Base-by-base conservation (phyloP, 176 grass and related monocot genomes). In the Elymus sibiricus region DNA sequence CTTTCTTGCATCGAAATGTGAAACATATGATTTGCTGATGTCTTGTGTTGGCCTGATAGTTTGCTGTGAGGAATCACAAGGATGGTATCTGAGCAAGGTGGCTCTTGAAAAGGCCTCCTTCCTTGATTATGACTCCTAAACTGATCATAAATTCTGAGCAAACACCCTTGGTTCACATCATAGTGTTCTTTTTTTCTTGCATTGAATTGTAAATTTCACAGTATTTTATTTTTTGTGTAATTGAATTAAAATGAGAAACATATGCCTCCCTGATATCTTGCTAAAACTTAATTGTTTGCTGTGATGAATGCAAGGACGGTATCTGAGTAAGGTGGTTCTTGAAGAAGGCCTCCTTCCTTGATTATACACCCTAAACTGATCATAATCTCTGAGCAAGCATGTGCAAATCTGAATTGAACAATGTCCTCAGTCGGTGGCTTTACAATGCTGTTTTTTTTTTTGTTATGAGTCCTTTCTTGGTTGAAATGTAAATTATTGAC, bases 81-180 rank as follows among this genome's bases (percentile, higher is more conserved):
- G 77, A 79, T 59, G 77, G 78, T 80, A 80, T 80, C 40, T 49
- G 78, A 80, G 78, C 19, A 70, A 25, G 64, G 80, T 55, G 1
- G 19, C 44, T 16, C 80, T 82, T 70, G 19, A 37, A 70, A 55
- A 47, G 28, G 34, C 11, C n/a, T 17, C 12, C 80, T 82, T 29
- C 51, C 21, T 1, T 82, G 80, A 82, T 82, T 82, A 82, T 43
- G 11, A 46, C 38, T 11, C 80, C 80, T 56, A 39, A 56, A 39
- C 80, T 82, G 65, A 82, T 70, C 44, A 46, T 24, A 71, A 4
- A 55, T 56, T 82, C 80, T 70, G 46, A 70, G 29, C 78, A 65
- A 80, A 80, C 9, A 47, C 2, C 2, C 17, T 2, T 19, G 51
- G 6, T 21, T 21, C 51, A 0, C 51, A 21, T 8, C 6, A 19